Evolutionary conservation across 306 rosid genomes (phyloP).

Genomic region (Luffa acutangula): DNA sequence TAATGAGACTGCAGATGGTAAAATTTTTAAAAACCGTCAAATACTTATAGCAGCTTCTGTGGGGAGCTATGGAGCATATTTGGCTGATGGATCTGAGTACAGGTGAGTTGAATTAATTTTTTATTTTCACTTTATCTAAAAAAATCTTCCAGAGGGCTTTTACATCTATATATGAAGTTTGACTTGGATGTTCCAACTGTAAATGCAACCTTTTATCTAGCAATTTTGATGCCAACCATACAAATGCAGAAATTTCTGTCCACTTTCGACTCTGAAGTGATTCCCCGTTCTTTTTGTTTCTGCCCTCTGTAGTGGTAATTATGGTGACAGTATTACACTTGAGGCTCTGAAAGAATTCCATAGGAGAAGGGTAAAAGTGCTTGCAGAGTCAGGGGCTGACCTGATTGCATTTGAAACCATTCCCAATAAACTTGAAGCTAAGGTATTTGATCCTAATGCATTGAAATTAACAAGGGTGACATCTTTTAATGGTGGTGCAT

Average conservation of each 20-base stretch:
- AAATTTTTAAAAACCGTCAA: constrained; percentile 27
- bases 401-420: constrained; percentile 81
- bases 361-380: constrained; percentile 66
- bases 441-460: constrained; percentile 29
- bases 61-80: constrained; percentile 89
- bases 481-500: neutral
- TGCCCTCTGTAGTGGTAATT: constrained; percentile 44
- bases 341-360: constrained; percentile 62
- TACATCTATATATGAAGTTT: neutral
- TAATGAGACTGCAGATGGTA: constrained; percentile 29
- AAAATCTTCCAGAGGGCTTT: neutral
- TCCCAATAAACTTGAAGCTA: constrained; percentile 71
- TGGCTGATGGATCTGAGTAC: constrained; percentile 48
- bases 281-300: neutral
- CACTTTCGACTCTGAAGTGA: neutral
- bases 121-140: neutral
- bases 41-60: constrained; percentile 81
- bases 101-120: constrained; percentile 5
- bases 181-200: neutral
- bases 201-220: neutral
- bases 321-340: constrained; percentile 53
- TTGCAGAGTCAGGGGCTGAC: constrained; percentile 68
- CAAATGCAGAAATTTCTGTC: neutral
- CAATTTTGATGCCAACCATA: neutral
- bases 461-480: neutral